A percentile compares a stretch with the other conserved stretches of the same genome.
These are phyloP conservation scores for Collybia sp. DNA, from an alignment of 768 basidiomycete species.

Conservation along the genomic window DNA sequence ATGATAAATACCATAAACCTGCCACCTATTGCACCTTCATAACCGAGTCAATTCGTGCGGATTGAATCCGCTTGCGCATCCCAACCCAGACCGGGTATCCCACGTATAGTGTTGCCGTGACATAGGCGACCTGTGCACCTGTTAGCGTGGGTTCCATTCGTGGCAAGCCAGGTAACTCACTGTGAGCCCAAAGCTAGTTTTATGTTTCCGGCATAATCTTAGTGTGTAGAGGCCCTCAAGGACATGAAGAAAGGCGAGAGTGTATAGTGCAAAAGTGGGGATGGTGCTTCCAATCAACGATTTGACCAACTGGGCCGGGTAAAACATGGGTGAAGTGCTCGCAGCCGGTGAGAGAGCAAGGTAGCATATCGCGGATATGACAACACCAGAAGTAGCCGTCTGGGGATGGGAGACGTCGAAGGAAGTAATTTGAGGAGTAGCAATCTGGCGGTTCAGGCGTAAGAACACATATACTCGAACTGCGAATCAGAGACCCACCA, in stretches of 20 bases:
- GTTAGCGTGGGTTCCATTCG: too few relatives aligned
- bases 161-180: too few relatives aligned
- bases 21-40: conserved; percentile 58
- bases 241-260: conserved; percentile 30
- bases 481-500: conserved; percentile 41
- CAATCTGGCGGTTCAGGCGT: conserved; percentile 35
- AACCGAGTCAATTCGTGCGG: conserved; percentile 71
- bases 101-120: conserved; percentile 40
- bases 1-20: too few relatives aligned
- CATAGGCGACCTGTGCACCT: conserved; percentile 42
- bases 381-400: conserved; percentile 16
- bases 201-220: conserved; percentile 44
- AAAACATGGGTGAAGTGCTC: conserved; percentile 21
- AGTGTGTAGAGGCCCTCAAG: conserved; percentile 46
- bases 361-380: conserved; percentile 28
- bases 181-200: conserved; percentile 29
- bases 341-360: conserved; percentile 16
- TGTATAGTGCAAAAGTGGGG: conserved; percentile 27
- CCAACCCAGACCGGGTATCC: conserved; percentile 55
- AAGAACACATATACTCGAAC: background rate
- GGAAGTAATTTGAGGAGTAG: conserved; percentile 53
- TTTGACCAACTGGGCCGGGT: conserved; percentile 26
- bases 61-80: conserved; percentile 55
- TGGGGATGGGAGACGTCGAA: conserved; percentile 40
- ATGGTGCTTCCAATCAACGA: conserved; percentile 21